Evolutionary conservation across 2,329 filamentous ascomycete genomes (phyloP), one percentile per base, ranked within the genome.

Genomic region (Pseudogymnoascus sp.): DNA sequence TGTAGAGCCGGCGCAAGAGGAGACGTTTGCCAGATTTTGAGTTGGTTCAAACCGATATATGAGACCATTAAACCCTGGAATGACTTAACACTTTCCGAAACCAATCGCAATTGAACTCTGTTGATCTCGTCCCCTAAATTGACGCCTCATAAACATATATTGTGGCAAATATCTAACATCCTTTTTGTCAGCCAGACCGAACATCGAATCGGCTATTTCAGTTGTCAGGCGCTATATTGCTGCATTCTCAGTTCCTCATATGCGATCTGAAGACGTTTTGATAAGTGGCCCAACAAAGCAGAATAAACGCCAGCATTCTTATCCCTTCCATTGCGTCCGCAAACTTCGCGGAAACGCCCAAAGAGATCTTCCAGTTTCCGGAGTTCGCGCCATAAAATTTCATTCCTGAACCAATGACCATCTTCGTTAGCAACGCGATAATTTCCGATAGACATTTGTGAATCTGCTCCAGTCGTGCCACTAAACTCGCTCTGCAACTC

Each of bases 321-420:
- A 26, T 64, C 64, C 11, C 19, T 63, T 21, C 65, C 65, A 19
- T 63, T 62, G 59, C 61, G 63, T 56, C 63, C 63, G 10, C 75
- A 77, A 5, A 77, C 73, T 60, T 79, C 78, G 24, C 76, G 72
- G 68, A 80, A 80, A 33, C 74, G 76, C 3, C 72, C 68, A 64
- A 81, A 79, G 8, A 81, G 74, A 44, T 79, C 76, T 63, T 81
- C 76, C 35, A 82, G 73, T 69, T 79, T 80, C 38, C 74, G 72
- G 26, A 82, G 71, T 68, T 82, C 80, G n/a, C 77, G 70, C n/a
- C 76, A 71, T 21, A 82, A 69, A 8, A 81, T 78, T 68, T 81
- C 77, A 24, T 79, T 75, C 70, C 81, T 77, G 7, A 81, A 66
- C 77, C 78, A 79, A 47, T 76, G 72, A 10, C 77, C 75, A 64